Base-by-base conservation (phyloP, 345 rosid species). In the Rhizophora apiculata region DNA sequence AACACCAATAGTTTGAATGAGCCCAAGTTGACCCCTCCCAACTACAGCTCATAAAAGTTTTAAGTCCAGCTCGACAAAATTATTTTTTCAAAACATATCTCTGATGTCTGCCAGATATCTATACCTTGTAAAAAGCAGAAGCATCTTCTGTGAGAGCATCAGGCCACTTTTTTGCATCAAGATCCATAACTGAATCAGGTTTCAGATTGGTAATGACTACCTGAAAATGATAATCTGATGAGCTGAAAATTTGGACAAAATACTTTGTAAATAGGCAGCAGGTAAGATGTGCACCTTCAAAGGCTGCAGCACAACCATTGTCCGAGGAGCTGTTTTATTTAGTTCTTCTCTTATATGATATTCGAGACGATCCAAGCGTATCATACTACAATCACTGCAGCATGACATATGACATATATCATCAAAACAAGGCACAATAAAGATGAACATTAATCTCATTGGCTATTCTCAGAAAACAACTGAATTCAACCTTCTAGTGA, bases 131-230 rank as follows among this genome's bases (percentile, higher is more conserved):
- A 67, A 95, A 80, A 62, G 96, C 84, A 30, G 89, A 84, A 70
- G 84, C 68, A 75, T 90, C 90, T 65, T 85, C 94, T 60, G 82
- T 67, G 68, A 78, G 84, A 69, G 94, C 92, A 79, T 95, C 94
- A 51, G 97, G 98, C 98, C 97, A 95, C 79, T 82, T 87, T 82
- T 89, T 95, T 63, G 97, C 99, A 69, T 95, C 97, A 71, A 92
- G 90, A 80, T 88, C 83, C 70, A 90, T 68, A 61, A 81, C 65
- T 39, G 75, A 72, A 70, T 84, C 85, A 31, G 96, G 70, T 30
- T 89, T 86, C 73, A 96, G 69, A 77, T 92, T 96, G 73, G 92
- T 86, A 74, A 96, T 86, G 60, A 87, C 86, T 20, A 89, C 88
- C 92, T 89, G 73, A 70, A 59, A 77, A 64, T 13, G 39, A 30